Base-by-base conservation (phyloP, 768 basidiomycete genomes). In the Suillus americanus region DNA sequence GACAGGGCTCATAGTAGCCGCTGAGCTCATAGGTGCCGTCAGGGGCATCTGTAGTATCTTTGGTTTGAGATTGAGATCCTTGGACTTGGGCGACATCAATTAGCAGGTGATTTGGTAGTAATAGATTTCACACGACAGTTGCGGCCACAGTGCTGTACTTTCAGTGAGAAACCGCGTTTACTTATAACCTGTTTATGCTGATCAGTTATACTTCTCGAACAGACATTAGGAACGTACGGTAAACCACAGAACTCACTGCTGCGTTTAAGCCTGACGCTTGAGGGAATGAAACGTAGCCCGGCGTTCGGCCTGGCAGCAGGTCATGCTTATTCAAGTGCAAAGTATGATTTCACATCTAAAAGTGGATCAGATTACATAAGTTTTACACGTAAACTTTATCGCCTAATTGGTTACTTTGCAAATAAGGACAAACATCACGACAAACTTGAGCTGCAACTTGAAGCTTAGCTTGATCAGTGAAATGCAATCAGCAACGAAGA, bases 1-100 rank as follows among this genome's bases (percentile, higher is more conserved):
- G 38, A 60, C 33, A 18, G 64, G 56, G 30, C 53, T 51, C 37
- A 38, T 51, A 37, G 57, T 28, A 23, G 59, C 30, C 8, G 64
- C 41, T 20, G 66, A 25, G 38, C 64, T 56, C 30, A 48, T 38
- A 23, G 66, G 53, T 25, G 62, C 54, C n/a, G 64, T 48, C 41
- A 41, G 57, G 20, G 64, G 55, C 64, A 69, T 64, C 56, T 67
- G 66, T 10, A 67, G 54, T 45, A 59, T 67, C 60, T 67, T 65
- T 18, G 68, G 68, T 51, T 64, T 66, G 23, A 61, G 51, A 20
- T 59, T 61, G 18, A 61, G 56, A 5, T 64, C 20, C 30, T 56
- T 65, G 28, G 53, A n/a, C 33, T 43, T 65, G 37, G 35, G 20
- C n/a, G 63, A 53, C 62, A 65, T 65, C 35, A 53, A 60, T 54